phyloP scores from a whole-genome alignment of 2,329 filamentous ascomycete genomes.

The Neopestalotiopsis rosae region DNA sequence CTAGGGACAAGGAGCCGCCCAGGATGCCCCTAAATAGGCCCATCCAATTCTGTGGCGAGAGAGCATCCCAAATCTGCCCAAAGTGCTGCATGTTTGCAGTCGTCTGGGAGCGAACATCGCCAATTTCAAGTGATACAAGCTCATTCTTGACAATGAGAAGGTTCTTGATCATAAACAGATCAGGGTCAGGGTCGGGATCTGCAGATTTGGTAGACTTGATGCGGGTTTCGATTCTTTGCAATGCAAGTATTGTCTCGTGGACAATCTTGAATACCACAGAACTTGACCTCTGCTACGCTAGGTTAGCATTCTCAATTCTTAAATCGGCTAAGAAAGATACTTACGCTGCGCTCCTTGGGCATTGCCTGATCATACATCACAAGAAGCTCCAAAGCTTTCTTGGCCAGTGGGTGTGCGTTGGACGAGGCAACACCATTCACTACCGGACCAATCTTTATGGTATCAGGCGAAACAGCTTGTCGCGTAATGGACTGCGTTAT shows the following conservation, averaged over 20 bases:
- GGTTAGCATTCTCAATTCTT: neutral
- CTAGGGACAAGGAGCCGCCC: conserved; percentile 53
- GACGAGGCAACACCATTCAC: conserved; percentile 56
- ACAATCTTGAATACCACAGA: conserved; percentile 74
- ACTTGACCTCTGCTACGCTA: conserved; percentile 54
- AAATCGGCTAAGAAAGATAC: conserved; percentile 30
- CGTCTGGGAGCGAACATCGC: conserved; percentile 61
- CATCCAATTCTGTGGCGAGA: conserved; percentile 62
- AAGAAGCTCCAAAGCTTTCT: conserved; percentile 62
- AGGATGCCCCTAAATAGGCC: conserved; percentile 65
- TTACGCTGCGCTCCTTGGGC: conserved; percentile 67
- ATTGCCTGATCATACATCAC: conserved; percentile 68
- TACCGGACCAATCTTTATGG: conserved; percentile 56
- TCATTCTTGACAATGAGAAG: conserved; percentile 95
- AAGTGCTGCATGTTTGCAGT: conserved; percentile 63
- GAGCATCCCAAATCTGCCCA: conserved; percentile 67
- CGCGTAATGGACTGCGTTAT: conserved; percentile 60
- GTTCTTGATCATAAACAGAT: conserved; percentile 94
- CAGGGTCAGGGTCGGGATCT: conserved; percentile 68
- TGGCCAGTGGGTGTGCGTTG: conserved; percentile 63
- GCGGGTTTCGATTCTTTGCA: conserved; percentile 76
- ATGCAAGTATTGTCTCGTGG: conserved; percentile 83
- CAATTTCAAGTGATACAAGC: conserved; percentile 94
- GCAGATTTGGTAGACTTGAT: conserved; percentile 67
- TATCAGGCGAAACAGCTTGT: conserved; percentile 50